Conservation (phyloP, 2,329 filamentous ascomycete species). For the Cladosporium sp. region DNA sequence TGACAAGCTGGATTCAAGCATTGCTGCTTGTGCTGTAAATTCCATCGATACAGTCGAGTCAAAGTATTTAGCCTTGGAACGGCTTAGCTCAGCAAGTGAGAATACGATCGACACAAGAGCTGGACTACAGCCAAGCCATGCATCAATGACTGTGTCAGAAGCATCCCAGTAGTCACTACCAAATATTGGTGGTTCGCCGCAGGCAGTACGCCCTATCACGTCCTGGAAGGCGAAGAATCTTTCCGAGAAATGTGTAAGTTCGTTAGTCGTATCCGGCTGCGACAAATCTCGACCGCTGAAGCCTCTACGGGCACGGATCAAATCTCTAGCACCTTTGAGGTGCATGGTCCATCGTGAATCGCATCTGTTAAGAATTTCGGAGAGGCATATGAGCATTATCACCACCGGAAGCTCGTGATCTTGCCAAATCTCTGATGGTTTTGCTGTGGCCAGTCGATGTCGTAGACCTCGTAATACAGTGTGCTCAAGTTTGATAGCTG, state of each 20-base stretch:
- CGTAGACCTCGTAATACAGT: slow-evolving; percentile 36
- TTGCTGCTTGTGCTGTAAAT: slow-evolving; percentile 33
- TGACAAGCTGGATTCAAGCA: slow-evolving; percentile 33
- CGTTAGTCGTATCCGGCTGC: slow-evolving; percentile 18
- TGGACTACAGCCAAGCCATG: slow-evolving; percentile 49
- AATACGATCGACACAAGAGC: slow-evolving; percentile 45
- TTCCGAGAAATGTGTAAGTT: slow-evolving; percentile 36
- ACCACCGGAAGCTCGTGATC: slow-evolving; percentile 36
- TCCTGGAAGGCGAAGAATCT: slow-evolving; percentile 51
- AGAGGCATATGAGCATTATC: slow-evolving; percentile 46
- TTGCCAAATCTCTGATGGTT: slow-evolving; percentile 18
- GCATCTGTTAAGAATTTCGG: slow-evolving; percentile 40
- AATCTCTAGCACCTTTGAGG: slow-evolving; percentile 44
- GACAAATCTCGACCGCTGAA: not conserved
- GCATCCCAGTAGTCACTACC: slow-evolving; percentile 46
- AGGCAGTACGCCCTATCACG: slow-evolving; percentile 49
- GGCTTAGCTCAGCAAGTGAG: slow-evolving; percentile 46
- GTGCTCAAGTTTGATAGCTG: slow-evolving; percentile 36
- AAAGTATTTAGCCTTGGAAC: slow-evolving; percentile 28
- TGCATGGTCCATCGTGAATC: slow-evolving; percentile 47
- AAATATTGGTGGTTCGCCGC: slow-evolving; percentile 45
- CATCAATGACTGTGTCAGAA: slow-evolving; percentile 36
- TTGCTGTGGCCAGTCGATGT: slow-evolving; percentile 29
- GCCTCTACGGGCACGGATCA: slow-evolving; percentile 39
- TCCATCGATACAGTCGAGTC: slow-evolving; percentile 20